Base-by-base conservation (phyloP, 805 yeast genomes). In the Cyberlindnera veronae region DNA sequence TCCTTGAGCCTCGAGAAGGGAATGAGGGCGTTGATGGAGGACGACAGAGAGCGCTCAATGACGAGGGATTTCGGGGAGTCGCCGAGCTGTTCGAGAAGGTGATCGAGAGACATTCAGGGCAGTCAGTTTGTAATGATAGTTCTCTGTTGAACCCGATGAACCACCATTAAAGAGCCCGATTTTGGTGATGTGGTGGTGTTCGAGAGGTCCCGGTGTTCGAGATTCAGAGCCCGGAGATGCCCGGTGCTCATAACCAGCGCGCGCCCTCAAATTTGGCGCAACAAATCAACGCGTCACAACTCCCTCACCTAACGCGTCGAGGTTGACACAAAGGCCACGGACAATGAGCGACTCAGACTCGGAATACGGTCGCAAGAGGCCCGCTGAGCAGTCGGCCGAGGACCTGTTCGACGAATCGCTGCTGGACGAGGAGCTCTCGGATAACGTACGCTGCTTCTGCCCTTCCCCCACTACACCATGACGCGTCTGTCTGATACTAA, bases 1-100 rank as follows among this genome's bases (percentile, higher is more conserved):
- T 66, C 65, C 50, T 76, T 76, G 22, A 82, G 64, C 7, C 60
- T 55, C 39, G 75, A 69, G 56, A 80, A 81, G 10, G 82, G 76
- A 11, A 79, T 71, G 26, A 81, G 61, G 27, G 64, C 64, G 53
- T 83, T 77, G 41, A 82, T 59, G 11, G 73, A 53, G 1, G 73
- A 62, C 3, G 82, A 67, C 28, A 81, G 53, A 4, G 60, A 52
- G 23, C 64, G 63, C 44, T 81, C 82, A n/a, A 57, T 54, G 28
- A 55, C 44, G 3, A 57, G 38, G 1, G 46, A 36, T 35, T 24
- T 79, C 57, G 13, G 71, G 49, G 39, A 73, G 36, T 30, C 58
- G 31, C 48, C 50, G n/a, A 55, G 31, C 3, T 31, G 23, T 1
- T 29, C 19, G 2, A 56, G 33, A 9, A 54, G 39, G 6, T 30